A percentile compares a stretch with the other conserved stretches of the same genome.
phyloP scores from a whole-genome alignment of 2,329 filamentous ascomycete genomes.

The Paracorniculantispora psalliotae region DNA sequence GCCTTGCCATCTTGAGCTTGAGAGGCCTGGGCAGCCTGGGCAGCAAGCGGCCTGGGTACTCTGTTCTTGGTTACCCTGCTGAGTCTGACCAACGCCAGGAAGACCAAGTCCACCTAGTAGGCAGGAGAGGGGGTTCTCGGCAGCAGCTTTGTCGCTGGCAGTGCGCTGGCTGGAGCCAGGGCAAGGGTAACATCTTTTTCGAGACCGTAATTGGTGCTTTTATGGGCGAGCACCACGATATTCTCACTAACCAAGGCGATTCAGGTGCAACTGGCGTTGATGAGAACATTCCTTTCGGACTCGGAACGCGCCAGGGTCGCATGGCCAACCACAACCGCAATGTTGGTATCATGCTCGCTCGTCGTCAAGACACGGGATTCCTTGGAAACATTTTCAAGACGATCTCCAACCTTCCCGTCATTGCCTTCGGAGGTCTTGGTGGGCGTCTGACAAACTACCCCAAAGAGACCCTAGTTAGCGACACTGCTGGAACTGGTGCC shows the following conservation, averaged over 20 bases:
- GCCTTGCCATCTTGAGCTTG: too few species aligned
- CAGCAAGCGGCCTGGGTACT: too few species aligned
- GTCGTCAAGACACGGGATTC: constrained; percentile 18
- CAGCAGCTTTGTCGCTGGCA: too few species aligned
- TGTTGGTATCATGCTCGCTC: constrained; percentile 16
- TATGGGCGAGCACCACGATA: constrained; percentile 42
- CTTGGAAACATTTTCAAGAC: too few species aligned
- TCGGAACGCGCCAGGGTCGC: constrained; percentile 13
- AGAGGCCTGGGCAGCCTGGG: too few species aligned
- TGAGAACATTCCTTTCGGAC: constrained; percentile 17
- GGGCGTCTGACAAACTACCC: constrained; percentile 32
- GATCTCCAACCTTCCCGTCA: constrained; percentile 16
- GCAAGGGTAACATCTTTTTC: constrained; percentile 53
- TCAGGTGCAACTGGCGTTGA: too few species aligned
- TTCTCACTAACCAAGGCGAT: constrained; percentile 14
- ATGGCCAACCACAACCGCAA: constrained; percentile 20
- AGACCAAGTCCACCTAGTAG: too few species aligned
- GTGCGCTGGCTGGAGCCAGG: constrained; percentile 60
- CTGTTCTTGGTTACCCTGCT: too few species aligned
- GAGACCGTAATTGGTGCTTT: constrained; percentile 54
- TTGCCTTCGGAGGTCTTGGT: not conserved
- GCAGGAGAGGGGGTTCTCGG: too few species aligned
- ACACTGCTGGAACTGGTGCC: constrained; percentile 47
- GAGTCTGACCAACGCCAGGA: too few species aligned
- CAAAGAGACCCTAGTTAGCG: constrained; percentile 45